These are phyloP conservation scores for Leishmania guyanensis DNA, from an alignment of 208 protist genomes.

Conservation along the genomic window DNA sequence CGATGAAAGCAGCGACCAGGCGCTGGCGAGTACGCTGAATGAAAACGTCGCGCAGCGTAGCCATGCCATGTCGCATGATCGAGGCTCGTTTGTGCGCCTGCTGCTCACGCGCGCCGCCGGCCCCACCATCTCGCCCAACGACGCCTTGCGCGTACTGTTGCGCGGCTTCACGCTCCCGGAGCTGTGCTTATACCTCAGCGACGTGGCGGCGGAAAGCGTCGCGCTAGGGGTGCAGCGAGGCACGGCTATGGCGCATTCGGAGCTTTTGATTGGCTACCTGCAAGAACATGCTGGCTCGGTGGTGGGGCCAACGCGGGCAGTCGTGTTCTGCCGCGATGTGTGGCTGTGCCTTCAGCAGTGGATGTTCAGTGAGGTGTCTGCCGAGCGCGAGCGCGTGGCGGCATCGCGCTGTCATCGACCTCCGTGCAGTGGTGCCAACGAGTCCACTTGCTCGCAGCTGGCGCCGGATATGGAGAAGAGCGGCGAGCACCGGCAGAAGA, in stretches of 20 bases:
- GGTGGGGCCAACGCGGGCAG: slow-evolving; percentile 54
- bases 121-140: slow-evolving; percentile 32
- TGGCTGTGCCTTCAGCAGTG: slow-evolving; percentile 30
- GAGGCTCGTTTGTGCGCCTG: slow-evolving; percentile 63
- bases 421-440: no score
- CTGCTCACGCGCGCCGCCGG: slow-evolving; percentile 53
- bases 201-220: slow-evolving; percentile 60
- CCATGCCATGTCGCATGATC: slow-evolving; percentile 17
- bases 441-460: neutral
- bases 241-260: slow-evolving; percentile 70
- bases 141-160: slow-evolving; percentile 51
- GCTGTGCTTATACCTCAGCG: slow-evolving; percentile 69
- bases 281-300: slow-evolving; percentile 54
- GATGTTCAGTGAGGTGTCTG: slow-evolving; percentile 10
- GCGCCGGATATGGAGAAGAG: neutral
- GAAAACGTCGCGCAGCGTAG: neutral
- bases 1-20: slow-evolving; percentile 1
- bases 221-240: slow-evolving; percentile 54
- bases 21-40: neutral
- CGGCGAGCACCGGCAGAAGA: neutral
- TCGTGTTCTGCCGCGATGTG: slow-evolving; percentile 44
- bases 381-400: slow-evolving; percentile 5
- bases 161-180: slow-evolving; percentile 72
- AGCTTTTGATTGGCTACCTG: slow-evolving; percentile 64
- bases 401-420: neutral